These are phyloP conservation scores for Moricandia moricandioides DNA, from an alignment of 345 rosid genomes.

Conservation along the genomic window DNA sequence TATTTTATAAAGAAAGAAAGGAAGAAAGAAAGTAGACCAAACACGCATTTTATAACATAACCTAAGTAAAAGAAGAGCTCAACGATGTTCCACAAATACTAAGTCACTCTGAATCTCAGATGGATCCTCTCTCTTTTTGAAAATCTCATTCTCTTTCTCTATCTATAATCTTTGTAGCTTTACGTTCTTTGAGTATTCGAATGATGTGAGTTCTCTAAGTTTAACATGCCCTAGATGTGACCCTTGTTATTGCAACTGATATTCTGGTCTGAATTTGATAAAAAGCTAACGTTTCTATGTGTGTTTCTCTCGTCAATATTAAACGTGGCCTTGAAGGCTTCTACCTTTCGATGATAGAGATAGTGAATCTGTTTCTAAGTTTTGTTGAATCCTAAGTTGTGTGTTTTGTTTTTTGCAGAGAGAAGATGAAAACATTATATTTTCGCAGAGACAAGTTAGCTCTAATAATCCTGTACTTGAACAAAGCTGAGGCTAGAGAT, in stretches of 20 bases:
- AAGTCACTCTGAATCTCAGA: constrained; percentile 19
- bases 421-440: constrained; percentile 72
- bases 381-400: constrained; percentile 11
- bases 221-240: neutral
- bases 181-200: neutral
- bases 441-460: constrained; percentile 84
- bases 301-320: neutral
- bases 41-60: constrained; percentile 41
- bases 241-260: neutral
- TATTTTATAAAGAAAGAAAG: constrained; percentile 7
- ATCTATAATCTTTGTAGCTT: neutral
- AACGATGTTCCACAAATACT: neutral
- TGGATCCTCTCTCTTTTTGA: constrained; percentile 24
- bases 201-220: neutral
- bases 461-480: constrained; percentile 77
- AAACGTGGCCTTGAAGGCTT: neutral
- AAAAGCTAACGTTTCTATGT: neutral
- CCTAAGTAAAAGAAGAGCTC: constrained; percentile 9
- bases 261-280: neutral
- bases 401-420: constrained; percentile 28
- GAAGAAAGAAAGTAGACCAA: constrained; percentile 39
- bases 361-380: neutral
- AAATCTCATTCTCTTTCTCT: neutral
- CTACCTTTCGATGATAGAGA: neutral
- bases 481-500: constrained; percentile 98